Evolutionary conservation across 495 filamentous ascomycete species (phyloP), one percentile per base, ranked within the genome.

Genomic region (Daldinia loculata): DNA sequence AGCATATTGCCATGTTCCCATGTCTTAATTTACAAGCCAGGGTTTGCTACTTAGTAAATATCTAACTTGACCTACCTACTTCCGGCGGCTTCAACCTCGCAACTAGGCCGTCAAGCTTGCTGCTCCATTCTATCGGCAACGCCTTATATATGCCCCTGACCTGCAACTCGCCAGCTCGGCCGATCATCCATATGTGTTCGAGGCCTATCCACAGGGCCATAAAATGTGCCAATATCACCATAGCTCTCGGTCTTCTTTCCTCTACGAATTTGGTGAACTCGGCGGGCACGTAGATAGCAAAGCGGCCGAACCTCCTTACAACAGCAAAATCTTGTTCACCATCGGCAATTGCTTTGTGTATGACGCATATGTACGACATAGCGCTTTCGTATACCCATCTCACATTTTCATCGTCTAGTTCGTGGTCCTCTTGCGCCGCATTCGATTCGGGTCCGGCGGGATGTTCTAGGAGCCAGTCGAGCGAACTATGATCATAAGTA

Each of bases 181-280:
- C 75, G 17, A 83, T 70, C 72, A 80, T 76, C 80, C 81, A 83
- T 3, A 80, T 61, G 66, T 79, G 62, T 2, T 82, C 78, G 34
- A 69, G 71, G 8, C 57, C 69, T 1, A 80, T 53, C 71, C 72
- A 76, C 19, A 82, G 34, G 3, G 80, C 68, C 74, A 83, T 82
- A 51, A 80, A 75, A 55, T 80, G 74, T 17, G 77, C 81, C 24
- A 84, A n/a, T 15, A 80, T 73, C 4, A 82, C 80, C 36, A 82
- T 67, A 3, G 80, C 80, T 11, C 80, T 80, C 7, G 80, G 81
- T 36, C 78, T 73, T 48, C 75, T 76, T 59, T 83, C 73, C 26
- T 76, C 68, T 45, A 81, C 64, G 30, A 79, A 76, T 8, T 70
- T 69, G 41, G 72, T 67, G 39, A 81, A 83, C 12, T 76, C 61